Conservation (phyloP, 208 protist genomes). For the Phytomonas serpens region DNA sequence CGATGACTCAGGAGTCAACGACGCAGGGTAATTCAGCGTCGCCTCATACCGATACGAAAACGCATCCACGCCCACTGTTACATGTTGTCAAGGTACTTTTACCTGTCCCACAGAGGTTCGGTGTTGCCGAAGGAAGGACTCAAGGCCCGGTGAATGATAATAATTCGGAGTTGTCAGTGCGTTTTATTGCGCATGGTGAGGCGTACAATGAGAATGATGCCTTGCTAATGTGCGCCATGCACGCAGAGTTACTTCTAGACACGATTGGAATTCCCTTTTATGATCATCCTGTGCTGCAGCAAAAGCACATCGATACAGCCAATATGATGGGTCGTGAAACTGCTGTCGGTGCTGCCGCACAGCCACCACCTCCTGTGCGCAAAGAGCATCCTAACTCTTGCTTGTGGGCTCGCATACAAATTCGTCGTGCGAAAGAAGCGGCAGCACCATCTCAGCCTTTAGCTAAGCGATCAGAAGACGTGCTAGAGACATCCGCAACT, state of each 20-base stretch:
- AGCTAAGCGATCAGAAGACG: background rate
- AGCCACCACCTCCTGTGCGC: constrained; percentile 58
- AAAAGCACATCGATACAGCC: constrained; percentile 65
- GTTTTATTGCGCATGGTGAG: constrained; percentile 59
- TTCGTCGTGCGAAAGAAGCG: background rate
- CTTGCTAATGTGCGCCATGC: constrained; percentile 62
- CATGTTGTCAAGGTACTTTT: background rate
- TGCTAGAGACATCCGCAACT: background rate
- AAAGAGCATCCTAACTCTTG: constrained; percentile 39
- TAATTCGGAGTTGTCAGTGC: background rate
- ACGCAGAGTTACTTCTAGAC: constrained; percentile 80
- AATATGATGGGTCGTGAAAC: constrained; percentile 66
- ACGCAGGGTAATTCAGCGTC: background rate
- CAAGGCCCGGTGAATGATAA: background rate
- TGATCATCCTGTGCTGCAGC: constrained; percentile 60
- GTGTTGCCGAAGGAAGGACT: background rate
- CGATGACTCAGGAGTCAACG: background rate
- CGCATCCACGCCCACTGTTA: background rate
- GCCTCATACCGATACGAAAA: background rate
- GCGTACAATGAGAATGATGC: constrained; percentile 53
- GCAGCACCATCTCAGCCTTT: background rate
- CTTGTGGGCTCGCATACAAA: constrained; percentile 40
- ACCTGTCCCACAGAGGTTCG: background rate
- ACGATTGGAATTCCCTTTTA: constrained; percentile 60
- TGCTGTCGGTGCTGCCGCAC: constrained; percentile 6